phyloP scores from a whole-genome alignment of 768 basidiomycete species.

The Lentinus tigrinus region DNA sequence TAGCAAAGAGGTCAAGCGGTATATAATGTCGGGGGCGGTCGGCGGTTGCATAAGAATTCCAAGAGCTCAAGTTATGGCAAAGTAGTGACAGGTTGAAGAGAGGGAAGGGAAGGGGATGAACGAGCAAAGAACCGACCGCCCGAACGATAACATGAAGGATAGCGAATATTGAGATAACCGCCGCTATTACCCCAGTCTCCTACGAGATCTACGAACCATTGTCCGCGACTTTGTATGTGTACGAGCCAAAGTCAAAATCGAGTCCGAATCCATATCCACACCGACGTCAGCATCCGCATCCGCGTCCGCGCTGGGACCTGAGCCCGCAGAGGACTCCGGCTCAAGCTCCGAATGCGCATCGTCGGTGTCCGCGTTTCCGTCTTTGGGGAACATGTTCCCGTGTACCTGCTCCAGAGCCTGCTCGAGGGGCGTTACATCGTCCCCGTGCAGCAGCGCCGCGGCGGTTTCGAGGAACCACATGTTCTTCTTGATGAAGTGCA shows the following conservation, averaged over 20 bases:
- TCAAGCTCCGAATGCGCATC: not conserved
- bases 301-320: not conserved
- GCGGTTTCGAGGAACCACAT: slow-evolving; percentile 97
- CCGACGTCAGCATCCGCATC: not conserved
- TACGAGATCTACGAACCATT: slow-evolving; percentile 8
- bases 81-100: not conserved
- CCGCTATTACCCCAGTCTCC: not conserved
- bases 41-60: not conserved
- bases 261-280: not conserved
- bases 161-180: not conserved
- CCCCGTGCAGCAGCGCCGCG: slow-evolving; percentile 79
- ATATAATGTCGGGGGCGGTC: not conserved
- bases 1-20: not conserved
- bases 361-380: not conserved
- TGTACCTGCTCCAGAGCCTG: slow-evolving; percentile 1
- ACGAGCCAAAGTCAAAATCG: not conserved
- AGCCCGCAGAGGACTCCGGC: not conserved
- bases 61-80: not conserved
- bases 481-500: slow-evolving; percentile 97
- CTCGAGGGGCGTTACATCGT: slow-evolving; percentile 59
- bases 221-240: slow-evolving; percentile 3
- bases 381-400: not conserved
- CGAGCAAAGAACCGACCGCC: not conserved
- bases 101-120: not conserved
- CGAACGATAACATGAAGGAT: not conserved